Conservation (phyloP, 768 basidiomycete genomes). For the Boletus patriciae region DNA sequence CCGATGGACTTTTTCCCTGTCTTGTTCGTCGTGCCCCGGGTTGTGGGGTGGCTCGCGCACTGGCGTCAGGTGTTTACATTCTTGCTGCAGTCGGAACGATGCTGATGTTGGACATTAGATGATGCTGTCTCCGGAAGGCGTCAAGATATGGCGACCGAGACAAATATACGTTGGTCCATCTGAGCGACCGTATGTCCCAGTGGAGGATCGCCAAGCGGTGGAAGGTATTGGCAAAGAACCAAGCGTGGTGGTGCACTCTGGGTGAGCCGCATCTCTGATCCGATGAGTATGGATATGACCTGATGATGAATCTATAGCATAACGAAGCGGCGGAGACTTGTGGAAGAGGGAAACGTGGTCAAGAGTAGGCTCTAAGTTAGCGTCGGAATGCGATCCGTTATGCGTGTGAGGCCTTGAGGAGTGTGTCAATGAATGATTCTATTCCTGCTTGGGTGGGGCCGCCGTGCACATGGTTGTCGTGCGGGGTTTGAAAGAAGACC, state of each 20-base stretch:
- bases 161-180: constrained; percentile 80
- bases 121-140: constrained; percentile 87
- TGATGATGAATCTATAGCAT: constrained; percentile 22
- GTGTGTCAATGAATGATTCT: not conserved
- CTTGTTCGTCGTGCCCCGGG: constrained; percentile 86
- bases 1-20: constrained; percentile 95
- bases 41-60: constrained; percentile 91
- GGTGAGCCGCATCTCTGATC: constrained; percentile 53
- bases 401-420: not conserved
- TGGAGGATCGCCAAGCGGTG: constrained; percentile 56
- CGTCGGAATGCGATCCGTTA: not conserved
- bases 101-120: constrained; percentile 50
- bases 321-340: constrained; percentile 33
- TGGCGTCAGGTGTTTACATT: constrained; percentile 69
- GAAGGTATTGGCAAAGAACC: constrained; percentile 60
- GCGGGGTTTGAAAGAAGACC: constrained; percentile 27
- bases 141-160: constrained; percentile 91
- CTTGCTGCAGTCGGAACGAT: not conserved
- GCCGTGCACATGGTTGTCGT: constrained; percentile 7
- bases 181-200: constrained; percentile 71
- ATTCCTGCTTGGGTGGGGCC: not conserved
- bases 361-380: constrained; percentile 31
- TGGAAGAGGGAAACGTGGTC: constrained; percentile 23
- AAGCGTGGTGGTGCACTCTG: constrained; percentile 66
- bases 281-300: not conserved